These are phyloP conservation scores for Boletus nobilissimus DNA, from an alignment of 1,284 basidiomycete genomes.

Conservation along the genomic window DNA sequence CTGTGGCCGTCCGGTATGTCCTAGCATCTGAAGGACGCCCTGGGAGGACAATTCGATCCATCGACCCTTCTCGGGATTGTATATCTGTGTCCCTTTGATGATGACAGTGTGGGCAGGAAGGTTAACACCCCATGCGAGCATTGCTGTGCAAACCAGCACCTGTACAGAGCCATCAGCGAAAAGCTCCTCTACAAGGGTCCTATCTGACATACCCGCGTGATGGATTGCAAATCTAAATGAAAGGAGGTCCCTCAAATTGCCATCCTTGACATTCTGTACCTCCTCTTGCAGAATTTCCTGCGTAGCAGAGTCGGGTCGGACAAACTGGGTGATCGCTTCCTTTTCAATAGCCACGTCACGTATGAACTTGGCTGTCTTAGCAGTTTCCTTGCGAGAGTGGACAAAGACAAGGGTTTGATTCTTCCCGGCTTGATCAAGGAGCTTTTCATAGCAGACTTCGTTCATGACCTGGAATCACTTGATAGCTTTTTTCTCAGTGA, in stretches of 20 bases:
- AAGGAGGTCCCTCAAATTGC: conserved; percentile 88
- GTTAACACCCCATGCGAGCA: conserved; percentile 99
- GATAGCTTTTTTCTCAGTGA: conserved; percentile 99
- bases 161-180: conserved; percentile 96
- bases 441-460: conserved; percentile 99
- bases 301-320: conserved; percentile 89
- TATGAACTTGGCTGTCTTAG: conserved; percentile 96
- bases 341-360: conserved; percentile 96
- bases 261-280: conserved; percentile 85
- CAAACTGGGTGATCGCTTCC: conserved; percentile 95
- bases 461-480: conserved; percentile 99
- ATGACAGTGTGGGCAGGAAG: conserved; percentile 98
- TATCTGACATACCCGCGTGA: conserved; percentile 98
- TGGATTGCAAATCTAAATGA: conserved; percentile 99
- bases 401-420: conserved; percentile 95
- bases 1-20: conserved; percentile 96
- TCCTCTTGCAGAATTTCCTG: conserved; percentile 90
- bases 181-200: conserved; percentile 92
- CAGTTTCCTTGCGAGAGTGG: conserved; percentile 94
- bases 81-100: conserved; percentile 99
- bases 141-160: conserved; percentile 97
- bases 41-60: conserved; percentile 98
- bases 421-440: conserved; percentile 91
- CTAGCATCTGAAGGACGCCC: conserved; percentile 99
- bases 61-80: conserved; percentile 98